Evolutionary conservation across 2,329 filamentous ascomycete species (phyloP), one percentile per base, ranked within the genome.

Genomic region (Colletotrichum coccodes): DNA sequence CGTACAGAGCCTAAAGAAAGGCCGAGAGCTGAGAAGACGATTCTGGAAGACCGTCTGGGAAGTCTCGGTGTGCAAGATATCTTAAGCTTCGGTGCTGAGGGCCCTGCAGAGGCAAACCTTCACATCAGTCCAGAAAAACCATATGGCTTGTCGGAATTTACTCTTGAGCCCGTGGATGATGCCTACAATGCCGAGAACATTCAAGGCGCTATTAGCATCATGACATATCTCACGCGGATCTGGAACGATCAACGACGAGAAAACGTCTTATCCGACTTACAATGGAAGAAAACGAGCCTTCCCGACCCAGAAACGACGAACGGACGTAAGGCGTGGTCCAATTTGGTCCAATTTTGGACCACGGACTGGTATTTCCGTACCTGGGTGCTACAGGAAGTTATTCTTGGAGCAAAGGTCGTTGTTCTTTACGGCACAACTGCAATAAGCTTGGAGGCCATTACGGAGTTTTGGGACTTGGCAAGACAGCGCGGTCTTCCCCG

Each of bases 351-450:
- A 4, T 67, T 67, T 34, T 67, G 64, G 64, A 40, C 26, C 5
- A 59, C 60, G 4, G 64, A 67, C 34, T 67, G 64, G 64, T 67
- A 62, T 36, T 62, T 67, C 42, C 58, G 64, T 2, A 67, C 64
- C 1, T 67, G 64, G 64, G 58, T 67, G 23, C 58, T 67, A n/a
- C 64, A 67, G n/a, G 64, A 62, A 9, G 64, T 67, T 16, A 32
- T 62, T 3, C 42, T 67, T 5, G 46, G 58, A 16, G n/a, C 28
- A 16, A 67, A 62, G 26, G 58, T 67, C 4, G 59, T 67, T 6
- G 42, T 67, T 4, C 21, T 67, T 1, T 62, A 62, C 6, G 58
- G 40, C 3, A 11, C 34, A 4, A 56, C 50, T 9, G 64, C 58
- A 2, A 57, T 67, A 32, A 67, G 50, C 18, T n/a, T 67, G 4